These are phyloP conservation scores for Toxicodendron radicans DNA, from an alignment of 345 rosid species.

Conservation along the genomic window DNA sequence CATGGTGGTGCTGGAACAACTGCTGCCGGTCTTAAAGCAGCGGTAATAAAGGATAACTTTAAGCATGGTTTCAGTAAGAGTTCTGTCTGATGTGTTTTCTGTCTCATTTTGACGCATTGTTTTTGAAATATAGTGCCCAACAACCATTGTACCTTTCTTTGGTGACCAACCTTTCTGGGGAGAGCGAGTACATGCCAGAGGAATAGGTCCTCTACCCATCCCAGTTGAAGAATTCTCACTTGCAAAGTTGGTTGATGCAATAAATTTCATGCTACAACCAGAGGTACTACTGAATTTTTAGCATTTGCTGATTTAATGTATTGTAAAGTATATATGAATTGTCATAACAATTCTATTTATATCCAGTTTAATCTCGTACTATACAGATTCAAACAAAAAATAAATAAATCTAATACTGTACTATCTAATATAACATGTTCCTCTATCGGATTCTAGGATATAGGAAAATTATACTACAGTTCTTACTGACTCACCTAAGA, in stretches of 20 bases:
- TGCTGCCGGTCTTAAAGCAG: constrained; percentile 97
- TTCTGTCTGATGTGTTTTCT: background rate
- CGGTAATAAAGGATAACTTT: constrained; percentile 42
- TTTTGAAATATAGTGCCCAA: constrained; percentile 70
- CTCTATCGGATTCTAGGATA: background rate
- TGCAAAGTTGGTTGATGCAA: constrained; percentile 71
- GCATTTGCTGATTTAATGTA: background rate
- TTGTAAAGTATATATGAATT: too few species aligned
- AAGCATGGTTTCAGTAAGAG: background rate
- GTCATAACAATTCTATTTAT: too few species aligned
- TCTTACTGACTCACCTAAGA: constrained; percentile 6
- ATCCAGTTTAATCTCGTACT: too few species aligned
- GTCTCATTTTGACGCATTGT: constrained; percentile 8
- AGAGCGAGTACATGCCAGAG: constrained; percentile 81
- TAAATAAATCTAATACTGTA: too few species aligned
- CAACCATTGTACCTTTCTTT: constrained; percentile 92
- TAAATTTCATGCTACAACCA: constrained; percentile 65
- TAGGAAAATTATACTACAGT: background rate
- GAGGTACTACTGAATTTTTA: constrained; percentile 37
- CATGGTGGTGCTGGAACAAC: constrained; percentile 99
- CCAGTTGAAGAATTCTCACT: constrained; percentile 89
- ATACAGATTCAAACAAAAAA: too few species aligned
- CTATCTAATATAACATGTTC: background rate
- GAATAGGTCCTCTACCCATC: constrained; percentile 91
- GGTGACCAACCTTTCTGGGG: constrained; percentile 99